Base-by-base conservation (phyloP, 140 eudicot genomes). In the Anethum foeniculum region DNA sequence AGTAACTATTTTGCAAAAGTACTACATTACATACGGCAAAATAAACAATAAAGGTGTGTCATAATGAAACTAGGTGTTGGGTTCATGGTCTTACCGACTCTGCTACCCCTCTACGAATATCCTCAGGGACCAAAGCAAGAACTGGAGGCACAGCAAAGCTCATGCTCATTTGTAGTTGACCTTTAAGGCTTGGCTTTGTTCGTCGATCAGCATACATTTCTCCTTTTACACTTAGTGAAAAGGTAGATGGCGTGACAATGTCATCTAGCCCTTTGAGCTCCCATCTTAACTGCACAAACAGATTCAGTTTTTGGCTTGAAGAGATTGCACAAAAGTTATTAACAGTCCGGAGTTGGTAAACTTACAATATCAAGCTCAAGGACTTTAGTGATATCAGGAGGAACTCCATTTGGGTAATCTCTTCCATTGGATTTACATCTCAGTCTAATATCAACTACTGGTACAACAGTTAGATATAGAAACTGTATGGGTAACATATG, bases 401-500 rank as follows among this genome's bases (percentile, higher is more conserved):
- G 94, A 79, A 94, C 89, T 51, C 95, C 97, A 7, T 85, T 39
- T 3, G 98, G 98, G 89, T 90, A 94, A 30, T 86, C 97, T 7
- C 52, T 58, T 23, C 95, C 96, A 7, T 83, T 32, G 48, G 95
- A 75, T 87, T 86, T 94, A 85, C 96, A 92, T 77, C 91, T 90
- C 80, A 92, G 71, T 68, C 93, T 90, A 91, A 90, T 86, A 82
- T 92, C 97, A 16, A 94, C 85, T 19, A 92, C 96, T 6, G 98
- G 98, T 14, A 39, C 80, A 75, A 87, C 93, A 0, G 91, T 90
- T 56, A 88, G 72, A 86, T 92, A 94, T 27, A 90, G 83, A 87
- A 94, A 94, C 34, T 94, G 90, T 86, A 92, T 84, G 4, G 98
- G 98, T 77, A 89, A 85, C 98, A 94, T 94, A 75, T 90, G 93